Percentiles rank a stretch among this genome's conserved stretches.
Evolutionary conservation across 1,284 basidiomycete species (phyloP).

Genomic region (Laetiporus sulphureus): DNA sequence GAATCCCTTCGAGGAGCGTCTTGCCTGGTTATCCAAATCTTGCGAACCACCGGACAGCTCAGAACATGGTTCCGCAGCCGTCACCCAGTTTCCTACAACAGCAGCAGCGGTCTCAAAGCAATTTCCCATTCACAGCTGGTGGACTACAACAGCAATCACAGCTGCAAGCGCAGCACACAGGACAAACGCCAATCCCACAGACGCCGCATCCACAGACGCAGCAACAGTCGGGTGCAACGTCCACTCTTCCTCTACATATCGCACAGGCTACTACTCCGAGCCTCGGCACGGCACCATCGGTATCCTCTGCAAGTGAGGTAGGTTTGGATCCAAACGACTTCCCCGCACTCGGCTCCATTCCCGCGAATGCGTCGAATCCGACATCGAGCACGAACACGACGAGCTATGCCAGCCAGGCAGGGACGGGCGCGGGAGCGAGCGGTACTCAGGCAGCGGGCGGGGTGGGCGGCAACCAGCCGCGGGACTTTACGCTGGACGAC

Average conservation of each 20-base stretch:
- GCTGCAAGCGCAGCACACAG: constrained; percentile 34
- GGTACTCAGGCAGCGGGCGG: constrained; percentile 30
- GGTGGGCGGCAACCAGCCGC: constrained; percentile 36
- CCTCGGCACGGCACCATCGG: constrained; percentile 43
- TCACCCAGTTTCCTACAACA: constrained; percentile 59
- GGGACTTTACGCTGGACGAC: constrained; percentile 76
- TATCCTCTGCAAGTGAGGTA: constrained; percentile 62
- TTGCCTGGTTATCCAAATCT: constrained; percentile 48
- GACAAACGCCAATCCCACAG: constrained; percentile 28
- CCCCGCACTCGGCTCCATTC: constrained; percentile 67
- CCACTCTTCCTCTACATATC: constrained; percentile 48
- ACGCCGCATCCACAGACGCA: constrained; percentile 26
- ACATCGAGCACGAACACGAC: constrained; percentile 35
- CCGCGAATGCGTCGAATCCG: constrained; percentile 28
- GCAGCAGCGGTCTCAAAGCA: constrained; percentile 50
- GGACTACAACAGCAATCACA: constrained; percentile 40
- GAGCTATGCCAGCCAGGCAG: constrained; percentile 74
- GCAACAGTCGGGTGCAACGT: constrained; percentile 44
- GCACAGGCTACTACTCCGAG: constrained; percentile 41
- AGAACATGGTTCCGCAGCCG: constrained; percentile 51
- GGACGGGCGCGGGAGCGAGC: constrained; percentile 41
- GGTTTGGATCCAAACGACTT: constrained; percentile 84
- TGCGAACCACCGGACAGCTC: constrained; percentile 51
- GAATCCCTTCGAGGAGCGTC: constrained; percentile 55
- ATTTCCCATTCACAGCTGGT: constrained; percentile 51